Percentiles rank a stretch among this genome's conserved stretches.
Conservation (phyloP, 805 yeast species). For the Barnettozyma sp. region DNA sequence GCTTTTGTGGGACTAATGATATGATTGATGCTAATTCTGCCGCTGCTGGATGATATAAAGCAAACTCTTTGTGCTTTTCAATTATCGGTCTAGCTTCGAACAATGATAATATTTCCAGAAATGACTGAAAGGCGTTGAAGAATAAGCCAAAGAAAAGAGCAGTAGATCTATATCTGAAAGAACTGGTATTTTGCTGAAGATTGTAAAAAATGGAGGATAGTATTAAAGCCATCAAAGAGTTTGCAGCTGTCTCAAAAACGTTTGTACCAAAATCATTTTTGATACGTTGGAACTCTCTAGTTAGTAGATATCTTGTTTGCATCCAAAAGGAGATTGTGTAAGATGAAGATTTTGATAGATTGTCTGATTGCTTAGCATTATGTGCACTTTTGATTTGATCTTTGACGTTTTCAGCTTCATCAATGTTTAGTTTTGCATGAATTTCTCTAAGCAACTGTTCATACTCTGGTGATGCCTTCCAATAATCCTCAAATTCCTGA, state of each 20-base stretch:
- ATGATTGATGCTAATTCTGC: conserved; percentile 60
- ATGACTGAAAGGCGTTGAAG: conserved; percentile 50
- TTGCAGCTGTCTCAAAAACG: conserved; percentile 36
- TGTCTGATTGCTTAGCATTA: conserved; percentile 42
- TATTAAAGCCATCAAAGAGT: conserved; percentile 44
- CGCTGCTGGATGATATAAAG: conserved; percentile 67
- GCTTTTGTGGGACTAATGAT: conserved; percentile 58
- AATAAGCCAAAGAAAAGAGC: conserved; percentile 57
- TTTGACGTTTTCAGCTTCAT: conserved; percentile 9
- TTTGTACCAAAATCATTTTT: conserved; percentile 41
- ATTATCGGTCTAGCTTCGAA: conserved; percentile 54
- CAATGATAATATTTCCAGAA: conserved; percentile 46
- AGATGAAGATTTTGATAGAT: conserved; percentile 38
- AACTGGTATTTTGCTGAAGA: conserved; percentile 33
- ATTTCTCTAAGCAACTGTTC: conserved; percentile 37
- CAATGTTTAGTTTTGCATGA: conserved; percentile 13
- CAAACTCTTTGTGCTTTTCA: conserved; percentile 63
- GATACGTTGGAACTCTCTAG: conserved; percentile 41
- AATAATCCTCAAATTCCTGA: conserved; percentile 50
- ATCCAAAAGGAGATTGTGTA: conserved; percentile 41
- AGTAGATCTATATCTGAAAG: conserved; percentile 49
- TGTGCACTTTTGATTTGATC: conserved; percentile 35
- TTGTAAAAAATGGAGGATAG: conserved; percentile 52
- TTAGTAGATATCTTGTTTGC: conserved; percentile 41
- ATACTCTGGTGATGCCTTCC: conserved; percentile 46